Base-by-base conservation (phyloP, 2,329 filamentous ascomycete genomes). In the Kalmusia sp. region DNA sequence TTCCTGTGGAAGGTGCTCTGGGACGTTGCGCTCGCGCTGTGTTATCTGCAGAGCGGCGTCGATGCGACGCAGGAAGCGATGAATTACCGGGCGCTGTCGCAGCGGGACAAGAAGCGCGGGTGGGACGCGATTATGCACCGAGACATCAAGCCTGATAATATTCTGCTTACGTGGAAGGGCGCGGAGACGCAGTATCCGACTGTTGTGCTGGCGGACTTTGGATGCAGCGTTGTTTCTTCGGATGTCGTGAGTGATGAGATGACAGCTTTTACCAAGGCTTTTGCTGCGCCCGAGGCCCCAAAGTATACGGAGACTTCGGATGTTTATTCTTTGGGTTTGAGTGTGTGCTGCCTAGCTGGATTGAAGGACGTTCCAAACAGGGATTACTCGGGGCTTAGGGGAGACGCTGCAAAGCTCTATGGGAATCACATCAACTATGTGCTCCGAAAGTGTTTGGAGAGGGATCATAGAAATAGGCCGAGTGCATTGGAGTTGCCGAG, bases 121-220 rank as follows among this genome's bases (percentile, higher is more conserved):
- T 64, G 62, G 60, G 47, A 47, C 6, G 6, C 28, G 1, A 51
- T 65, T 11, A 4, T 54, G 1, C 62, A 63, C 45, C 40, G 61
- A 14, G 62, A 65, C 27, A 45, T 65, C 38, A 65, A 63, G 35
- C 62, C 61, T 0, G 49, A 17, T 0, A 65, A 63, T 27, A 37
- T 65, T 0, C 58, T 63, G 15, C 15, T 65, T 14, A 62, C 55
- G 5, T 51, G 41, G 15, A 8, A 27, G 5, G 19, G 37, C 15
- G 46, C 40, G 22, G 7, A 45, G 4, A n/a, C 4, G 2, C 15
- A 25, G 9, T 55, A 57, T 15, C 59, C 55, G 4, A 52, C 43
- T 1, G 17, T 48, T 8, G 48, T 64, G 24, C 47, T 64, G 2
- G 58, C 51, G 1, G 58, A 64, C 19, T 58, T 64, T 25, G 59